Percentiles rank a stretch among this genome's conserved stretches.
Conservation (phyloP, 768 basidiomycete genomes). For the Suillus cothurnatus region DNA sequence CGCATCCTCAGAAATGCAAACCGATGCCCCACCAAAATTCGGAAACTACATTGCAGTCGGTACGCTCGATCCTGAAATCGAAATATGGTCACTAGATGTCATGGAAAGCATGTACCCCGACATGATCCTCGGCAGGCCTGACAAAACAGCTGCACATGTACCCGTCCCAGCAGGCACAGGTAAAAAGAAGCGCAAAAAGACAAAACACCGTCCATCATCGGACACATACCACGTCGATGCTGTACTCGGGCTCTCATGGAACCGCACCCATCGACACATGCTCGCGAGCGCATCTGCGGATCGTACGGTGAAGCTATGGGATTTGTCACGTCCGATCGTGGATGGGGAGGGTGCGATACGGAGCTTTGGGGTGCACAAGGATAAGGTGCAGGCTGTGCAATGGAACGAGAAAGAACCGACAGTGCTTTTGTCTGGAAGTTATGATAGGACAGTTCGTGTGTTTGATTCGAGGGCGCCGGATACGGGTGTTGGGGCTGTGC, state of each 20-base stretch:
- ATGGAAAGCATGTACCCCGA: conserved; percentile 95
- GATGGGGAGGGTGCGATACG: conserved; percentile 57
- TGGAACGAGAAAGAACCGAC: conserved; percentile 92
- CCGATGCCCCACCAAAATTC: conserved; percentile 39
- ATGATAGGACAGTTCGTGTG: conserved; percentile 91
- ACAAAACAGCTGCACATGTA: conserved; percentile 77
- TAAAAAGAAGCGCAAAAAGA: conserved; percentile 94
- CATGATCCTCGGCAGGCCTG: conserved; percentile 87
- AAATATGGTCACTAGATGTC: conserved; percentile 96
- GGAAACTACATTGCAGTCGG: conserved; percentile 97
- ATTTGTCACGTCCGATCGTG: conserved; percentile 72
- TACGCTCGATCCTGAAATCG: conserved; percentile 96
- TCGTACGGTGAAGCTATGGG: conserved; percentile 96
- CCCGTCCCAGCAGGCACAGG: conserved; percentile 85
- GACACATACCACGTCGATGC: conserved; percentile 89
- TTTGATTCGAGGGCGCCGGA: conserved; percentile 90
- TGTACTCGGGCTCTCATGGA: conserved; percentile 94
- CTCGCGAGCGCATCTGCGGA: conserved; percentile 93
- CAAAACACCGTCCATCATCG: conserved; percentile 61
- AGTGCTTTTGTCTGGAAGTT: conserved; percentile 90
- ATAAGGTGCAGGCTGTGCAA: conserved; percentile 95
- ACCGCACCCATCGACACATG: conserved; percentile 83
- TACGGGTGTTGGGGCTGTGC: conserved; percentile 77
- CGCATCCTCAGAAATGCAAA: conserved; percentile 43
- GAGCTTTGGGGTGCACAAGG: conserved; percentile 84